A percentile compares a stretch with the other conserved stretches of the same genome.
Conservation (phyloP, 345 rosid genomes). For the Eutrema yunnanense region DNA sequence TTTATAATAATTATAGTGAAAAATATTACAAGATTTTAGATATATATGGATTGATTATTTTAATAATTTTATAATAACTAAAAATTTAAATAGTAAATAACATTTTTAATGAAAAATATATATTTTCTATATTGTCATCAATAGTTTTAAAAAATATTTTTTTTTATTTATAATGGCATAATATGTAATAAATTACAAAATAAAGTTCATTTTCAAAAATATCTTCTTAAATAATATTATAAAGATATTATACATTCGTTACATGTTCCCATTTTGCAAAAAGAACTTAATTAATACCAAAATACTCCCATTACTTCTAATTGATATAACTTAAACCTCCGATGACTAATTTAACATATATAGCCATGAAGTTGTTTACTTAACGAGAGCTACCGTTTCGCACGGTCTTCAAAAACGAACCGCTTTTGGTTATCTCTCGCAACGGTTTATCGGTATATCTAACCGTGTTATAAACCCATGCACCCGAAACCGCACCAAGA, state of each 20-base stretch:
- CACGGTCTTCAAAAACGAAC: constrained; percentile 41
- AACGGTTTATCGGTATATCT: constrained; percentile 79
- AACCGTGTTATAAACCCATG: constrained; percentile 66
- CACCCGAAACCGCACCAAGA: constrained; percentile 72
- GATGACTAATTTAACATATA: neutral
- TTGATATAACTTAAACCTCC: constrained; percentile 9
- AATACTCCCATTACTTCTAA: neutral
- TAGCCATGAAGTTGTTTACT: neutral
- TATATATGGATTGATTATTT: too few relatives aligned
- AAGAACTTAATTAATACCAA: neutral
- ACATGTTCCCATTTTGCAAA: neutral
- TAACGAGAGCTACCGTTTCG: constrained; percentile 25
- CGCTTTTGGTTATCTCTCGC: constrained; percentile 52
- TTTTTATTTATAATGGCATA: too few relatives aligned
- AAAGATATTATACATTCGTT: neutral
- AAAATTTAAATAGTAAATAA: too few relatives aligned
- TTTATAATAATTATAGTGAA: too few relatives aligned
- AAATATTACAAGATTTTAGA: too few relatives aligned
- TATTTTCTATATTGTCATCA: too few relatives aligned
- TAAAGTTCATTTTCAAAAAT: too few relatives aligned
- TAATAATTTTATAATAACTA: too few relatives aligned
- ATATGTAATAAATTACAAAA: too few relatives aligned
- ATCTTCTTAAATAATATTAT: too few relatives aligned
- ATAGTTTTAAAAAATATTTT: too few relatives aligned
- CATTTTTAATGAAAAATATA: too few relatives aligned